Evolutionary conservation across 306 rosid genomes (phyloP), one percentile per base, ranked within the genome.

Genomic region (Cotoneaster glaucophyllus): DNA sequence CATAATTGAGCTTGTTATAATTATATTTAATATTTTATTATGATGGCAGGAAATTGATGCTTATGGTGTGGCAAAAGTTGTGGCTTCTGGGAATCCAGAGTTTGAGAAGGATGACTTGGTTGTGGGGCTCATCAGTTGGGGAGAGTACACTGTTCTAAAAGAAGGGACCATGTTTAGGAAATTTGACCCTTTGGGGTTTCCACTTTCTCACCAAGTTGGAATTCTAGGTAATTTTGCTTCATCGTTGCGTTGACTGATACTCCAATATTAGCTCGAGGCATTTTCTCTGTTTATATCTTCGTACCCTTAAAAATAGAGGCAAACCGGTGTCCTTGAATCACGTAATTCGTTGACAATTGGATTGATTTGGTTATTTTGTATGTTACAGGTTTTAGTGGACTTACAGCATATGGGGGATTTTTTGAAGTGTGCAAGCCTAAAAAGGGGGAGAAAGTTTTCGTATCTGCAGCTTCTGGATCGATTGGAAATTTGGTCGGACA

Each of bases 401-500:
- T 93, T 25, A 37, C 96, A 58, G 96, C 96, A 2, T 91, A 93
- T 69, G 93, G 68, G 1, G 98, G 98, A 39, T 75, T 93, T 58
- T 89, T 88, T 3, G 87, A 87, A 50, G 22, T 88, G 54, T 86
- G 91, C 71, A 87, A 80, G 78, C 90, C 91, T 0, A 83, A 79
- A 66, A 87, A 88, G 74, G 96, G 93, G 62, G 91, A 91, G 76
- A 93, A 78, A 41, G 89, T 93, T 4, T 91, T 93, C 70, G 92
- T 91, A 1, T 93, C 98, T 28, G 85, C 97, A 56, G 97, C 93
- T 24, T 79, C 86, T 64, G 93, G 93, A 7, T 84, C 90, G 3
- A 84, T 89, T 25, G 98, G 96, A 25, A 83, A 70, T 84, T 75
- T 91, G 78, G 97, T 85, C 4, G 97, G 96, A 15, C 96, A 88